These are phyloP conservation scores for Fusarium newnesense DNA, from an alignment of 2,329 filamentous ascomycete species.

Conservation along the genomic window DNA sequence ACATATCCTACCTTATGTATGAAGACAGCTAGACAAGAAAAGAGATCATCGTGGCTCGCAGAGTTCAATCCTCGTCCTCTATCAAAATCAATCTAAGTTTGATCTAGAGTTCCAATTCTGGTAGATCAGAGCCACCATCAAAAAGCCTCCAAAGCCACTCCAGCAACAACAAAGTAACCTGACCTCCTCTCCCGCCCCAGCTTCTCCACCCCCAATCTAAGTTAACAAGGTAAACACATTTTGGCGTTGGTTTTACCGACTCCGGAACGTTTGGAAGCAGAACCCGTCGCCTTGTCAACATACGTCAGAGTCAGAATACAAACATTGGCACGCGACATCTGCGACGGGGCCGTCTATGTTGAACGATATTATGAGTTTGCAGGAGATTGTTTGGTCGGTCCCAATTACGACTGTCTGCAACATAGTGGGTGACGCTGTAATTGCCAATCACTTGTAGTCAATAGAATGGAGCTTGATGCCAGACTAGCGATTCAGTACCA, in stretches of 20 bases:
- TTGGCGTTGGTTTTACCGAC: neutral
- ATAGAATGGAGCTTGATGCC: slow-evolving; percentile 8
- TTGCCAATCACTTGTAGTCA: slow-evolving; percentile 21
- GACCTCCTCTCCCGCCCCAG: neutral
- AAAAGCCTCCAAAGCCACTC: slow-evolving; percentile 17
- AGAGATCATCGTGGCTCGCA: neutral
- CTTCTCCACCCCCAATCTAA: slow-evolving; percentile 15
- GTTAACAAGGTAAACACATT: neutral
- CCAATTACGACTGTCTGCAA: slow-evolving; percentile 15
- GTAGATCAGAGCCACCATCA: slow-evolving; percentile 24
- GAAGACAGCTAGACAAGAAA: neutral
- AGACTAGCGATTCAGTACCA: slow-evolving; percentile 20
- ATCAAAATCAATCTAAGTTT: slow-evolving; percentile 8
- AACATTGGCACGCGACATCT: neutral
- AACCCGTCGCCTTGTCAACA: neutral
- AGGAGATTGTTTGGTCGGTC: slow-evolving; percentile 18
- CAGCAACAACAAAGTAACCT: slow-evolving; percentile 5
- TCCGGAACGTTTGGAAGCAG: neutral
- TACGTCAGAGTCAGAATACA: neutral
- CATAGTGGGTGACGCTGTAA: slow-evolving; percentile 14
- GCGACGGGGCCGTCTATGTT: neutral
- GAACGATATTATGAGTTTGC: neutral
- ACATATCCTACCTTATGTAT: neutral
- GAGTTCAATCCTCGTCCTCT: neutral
- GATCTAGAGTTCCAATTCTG: slow-evolving; percentile 10